Evolutionary conservation across 345 rosid species (phyloP).

Genomic region (Odontarrhena argentea): DNA sequence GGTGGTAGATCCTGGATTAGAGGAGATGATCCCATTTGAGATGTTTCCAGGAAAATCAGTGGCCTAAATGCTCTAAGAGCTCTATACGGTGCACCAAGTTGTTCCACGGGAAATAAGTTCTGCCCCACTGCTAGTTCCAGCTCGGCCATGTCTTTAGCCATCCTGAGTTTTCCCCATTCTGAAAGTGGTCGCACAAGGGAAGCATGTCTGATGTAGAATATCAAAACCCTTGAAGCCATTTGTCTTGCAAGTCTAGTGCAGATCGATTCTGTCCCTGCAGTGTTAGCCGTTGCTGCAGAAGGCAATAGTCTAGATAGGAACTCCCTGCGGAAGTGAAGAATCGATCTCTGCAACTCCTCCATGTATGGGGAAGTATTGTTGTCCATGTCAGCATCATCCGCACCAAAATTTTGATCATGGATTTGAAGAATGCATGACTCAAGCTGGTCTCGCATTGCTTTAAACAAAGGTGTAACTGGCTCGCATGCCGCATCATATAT

Average conservation of each 20-base stretch:
- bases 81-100: conserved; percentile 89
- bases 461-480: conserved; percentile 83
- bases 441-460: conserved; percentile 88
- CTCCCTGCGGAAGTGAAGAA: conserved; percentile 88
- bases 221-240: conserved; percentile 86
- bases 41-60: conserved; percentile 84
- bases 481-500: conserved; percentile 88
- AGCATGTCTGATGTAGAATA: conserved; percentile 88
- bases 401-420: conserved; percentile 90
- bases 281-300: conserved; percentile 54
- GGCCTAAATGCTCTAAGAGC: conserved; percentile 98
- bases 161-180: conserved; percentile 93
- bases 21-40: conserved; percentile 80
- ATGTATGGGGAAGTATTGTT: conserved; percentile 90
- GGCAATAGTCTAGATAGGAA: conserved; percentile 85
- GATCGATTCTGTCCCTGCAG: conserved; percentile 72
- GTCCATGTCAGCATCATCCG: conserved; percentile 82
- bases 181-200: conserved; percentile 96
- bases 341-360: conserved; percentile 90
- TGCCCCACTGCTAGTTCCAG: conserved; percentile 95
- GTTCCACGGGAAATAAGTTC: conserved; percentile 94
- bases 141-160: conserved; percentile 99
- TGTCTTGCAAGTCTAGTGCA: conserved; percentile 89
- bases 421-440: conserved; percentile 91
- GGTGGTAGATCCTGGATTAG: conserved; percentile 88